Evolutionary conservation across 805 yeast species (phyloP).

Genomic region (Yamadazyma nakazawae): DNA sequence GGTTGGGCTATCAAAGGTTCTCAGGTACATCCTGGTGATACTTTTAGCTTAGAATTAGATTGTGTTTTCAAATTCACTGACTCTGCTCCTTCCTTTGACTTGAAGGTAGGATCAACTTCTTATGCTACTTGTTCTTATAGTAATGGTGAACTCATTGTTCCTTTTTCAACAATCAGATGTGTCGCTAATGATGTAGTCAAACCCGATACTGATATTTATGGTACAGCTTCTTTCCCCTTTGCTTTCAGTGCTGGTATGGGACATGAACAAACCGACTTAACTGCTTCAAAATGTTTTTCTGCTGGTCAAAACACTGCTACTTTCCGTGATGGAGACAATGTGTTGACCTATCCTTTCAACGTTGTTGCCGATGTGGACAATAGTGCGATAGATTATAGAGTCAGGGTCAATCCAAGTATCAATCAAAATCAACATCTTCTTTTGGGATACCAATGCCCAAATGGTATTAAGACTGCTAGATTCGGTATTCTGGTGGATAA

Average conservation of each 20-base stretch:
- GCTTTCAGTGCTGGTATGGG: conserved; percentile 21
- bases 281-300: conserved; percentile 16
- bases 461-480: conserved; percentile 20
- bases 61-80: conserved; percentile 23
- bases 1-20: conserved; percentile 19
- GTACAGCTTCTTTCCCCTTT: conserved; percentile 20
- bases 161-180: conserved; percentile 19
- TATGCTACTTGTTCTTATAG: conserved; percentile 23
- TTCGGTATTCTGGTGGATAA: conserved; percentile 17
- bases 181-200: conserved; percentile 13
- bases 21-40: conserved; percentile 22
- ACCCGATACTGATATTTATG: conserved; percentile 14
- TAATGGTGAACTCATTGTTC: conserved; percentile 16
- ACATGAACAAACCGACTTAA: conserved; percentile 13
- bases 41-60: conserved; percentile 24
- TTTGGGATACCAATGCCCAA: conserved; percentile 17
- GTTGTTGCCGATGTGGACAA: conserved; percentile 6
- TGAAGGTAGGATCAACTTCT: conserved; percentile 11
- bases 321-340: conserved; percentile 16
- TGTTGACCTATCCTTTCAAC: conserved; percentile 10
- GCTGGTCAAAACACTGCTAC: conserved; percentile 20
- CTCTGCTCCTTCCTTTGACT: conserved; percentile 10
- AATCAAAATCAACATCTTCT: conserved; percentile 12
- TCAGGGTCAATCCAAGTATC: conserved; percentile 14
- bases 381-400: background rate